A percentile compares a stretch with the other conserved stretches of the same genome.
Evolutionary conservation across 1,284 basidiomycete species (phyloP).

Genomic region (Kwoniella shivajii): DNA sequence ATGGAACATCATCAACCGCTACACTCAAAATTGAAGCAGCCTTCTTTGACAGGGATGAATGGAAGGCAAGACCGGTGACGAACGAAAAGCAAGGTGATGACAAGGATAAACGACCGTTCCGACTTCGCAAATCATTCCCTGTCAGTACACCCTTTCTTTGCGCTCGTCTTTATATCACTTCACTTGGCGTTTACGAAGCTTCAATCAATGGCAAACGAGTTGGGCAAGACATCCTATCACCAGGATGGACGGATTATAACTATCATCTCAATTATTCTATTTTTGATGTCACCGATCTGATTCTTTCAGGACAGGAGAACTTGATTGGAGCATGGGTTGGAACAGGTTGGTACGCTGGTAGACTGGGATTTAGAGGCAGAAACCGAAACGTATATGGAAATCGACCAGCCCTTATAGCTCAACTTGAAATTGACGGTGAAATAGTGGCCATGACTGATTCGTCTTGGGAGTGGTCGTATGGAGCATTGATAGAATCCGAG

Average conservation of each 20-base stretch:
- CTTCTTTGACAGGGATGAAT: too few species aligned
- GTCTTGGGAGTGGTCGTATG: conserved; percentile 26
- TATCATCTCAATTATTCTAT: conserved; percentile 26
- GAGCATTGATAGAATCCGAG: conserved; percentile 18
- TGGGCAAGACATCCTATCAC: conserved; percentile 28
- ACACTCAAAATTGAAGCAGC: too few species aligned
- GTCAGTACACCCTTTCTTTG: too few species aligned
- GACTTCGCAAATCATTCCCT: too few species aligned
- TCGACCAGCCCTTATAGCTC: conserved; percentile 10
- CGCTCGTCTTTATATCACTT: conserved; percentile 33
- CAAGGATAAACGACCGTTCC: too few species aligned
- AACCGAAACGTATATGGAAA: conserved; percentile 22
- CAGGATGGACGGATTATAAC: conserved; percentile 34
- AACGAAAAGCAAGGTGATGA: too few species aligned
- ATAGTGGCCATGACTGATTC: background rate
- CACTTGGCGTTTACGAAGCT: conserved; percentile 31
- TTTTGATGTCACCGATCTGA: conserved; percentile 21
- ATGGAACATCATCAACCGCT: too few species aligned
- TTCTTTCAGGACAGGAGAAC: conserved; percentile 15
- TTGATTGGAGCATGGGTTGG: conserved; percentile 22
- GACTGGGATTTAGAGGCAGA: conserved; percentile 15
- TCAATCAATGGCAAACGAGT: conserved; percentile 30
- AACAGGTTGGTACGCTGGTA: conserved; percentile 28
- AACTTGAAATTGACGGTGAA: conserved; percentile 24
- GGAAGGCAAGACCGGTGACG: too few species aligned